Percentiles rank a stretch among this genome's conserved stretches.
phyloP scores from a whole-genome alignment of 352 stramenopile genomes.

The Detonula confervacea region DNA sequence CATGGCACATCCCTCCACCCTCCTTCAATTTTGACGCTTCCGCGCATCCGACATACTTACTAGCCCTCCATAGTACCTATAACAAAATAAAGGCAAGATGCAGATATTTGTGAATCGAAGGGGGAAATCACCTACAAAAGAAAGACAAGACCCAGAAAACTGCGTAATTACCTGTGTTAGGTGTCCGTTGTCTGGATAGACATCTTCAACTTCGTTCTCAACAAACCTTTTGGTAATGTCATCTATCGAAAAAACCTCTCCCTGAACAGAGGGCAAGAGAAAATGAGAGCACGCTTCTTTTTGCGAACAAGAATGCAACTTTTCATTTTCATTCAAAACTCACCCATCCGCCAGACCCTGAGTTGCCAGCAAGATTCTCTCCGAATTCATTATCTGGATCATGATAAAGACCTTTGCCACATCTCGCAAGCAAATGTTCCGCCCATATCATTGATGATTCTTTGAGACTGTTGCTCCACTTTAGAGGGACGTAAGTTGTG shows the following conservation, averaged over 20 bases:
- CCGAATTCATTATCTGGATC: slow-evolving; percentile 25
- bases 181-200: slow-evolving; percentile 31
- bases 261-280: background rate
- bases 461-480: slow-evolving; percentile 37
- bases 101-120: too few species aligned
- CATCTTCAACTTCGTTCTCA: slow-evolving; percentile 26
- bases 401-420: slow-evolving; percentile 42
- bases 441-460: slow-evolving; percentile 34
- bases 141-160: too few species aligned
- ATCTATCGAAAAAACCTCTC: background rate
- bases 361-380: slow-evolving; percentile 42
- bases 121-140: too few species aligned
- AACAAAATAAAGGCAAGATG: slow-evolving; percentile 9
- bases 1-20: slow-evolving; percentile 33
- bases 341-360: slow-evolving; percentile 30
- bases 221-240: slow-evolving; percentile 27
- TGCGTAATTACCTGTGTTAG: slow-evolving; percentile 50
- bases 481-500: slow-evolving; percentile 33
- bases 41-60: slow-evolving; percentile 41
- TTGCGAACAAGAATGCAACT: background rate
- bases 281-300: background rate
- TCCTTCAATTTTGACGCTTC: slow-evolving; percentile 30
- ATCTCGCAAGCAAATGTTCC: slow-evolving; percentile 29
- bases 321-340: background rate
- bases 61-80: slow-evolving; percentile 14